Evolutionary conservation across 1,139 yeast species (phyloP), one percentile per base, ranked within the genome.

Genomic region (Zygotorulaspora mrakii): DNA sequence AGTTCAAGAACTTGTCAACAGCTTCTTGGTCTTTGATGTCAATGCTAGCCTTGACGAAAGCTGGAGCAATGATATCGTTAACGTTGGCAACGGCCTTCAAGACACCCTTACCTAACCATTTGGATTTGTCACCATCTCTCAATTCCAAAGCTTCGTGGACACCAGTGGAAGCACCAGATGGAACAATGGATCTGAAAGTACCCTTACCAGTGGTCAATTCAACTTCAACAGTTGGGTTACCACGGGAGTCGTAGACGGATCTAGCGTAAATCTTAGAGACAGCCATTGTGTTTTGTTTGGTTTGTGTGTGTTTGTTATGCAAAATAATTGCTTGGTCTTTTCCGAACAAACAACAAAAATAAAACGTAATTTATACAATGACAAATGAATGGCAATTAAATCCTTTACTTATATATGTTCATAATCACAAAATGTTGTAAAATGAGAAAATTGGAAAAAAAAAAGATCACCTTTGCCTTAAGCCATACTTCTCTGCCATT

Each of bases 101-200:
- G 54, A 88, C 96, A 79, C 95, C 96, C 77, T 88, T 88, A 67
- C 96, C 96, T 61, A 78, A 74, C 96, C 96, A 88, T 71, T 83
- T 82, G 64, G 87, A 69, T 73, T 85, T 82, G 76, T 88, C 96
- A 62, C 83, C 88, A 68, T 88, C 96, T 76, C 96, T 86, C 68
- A 88, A 78, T 76, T 88, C 96, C 55, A 86, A 74, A 59, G 96
- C 96, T 76, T 88, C 96, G 69, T 83, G 91, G 68, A 81, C 68
- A 77, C 95, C 96, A 50, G 96, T 87, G 62, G 95, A 86, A 53
- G 96, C 96, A 71, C 96, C 96, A 53, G 95, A 85, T 67, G 96
- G 96, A 50, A 88, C 96, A 62, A 86, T 86, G 57, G 95, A 77
- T 70, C 95, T 82, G 87, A 84, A 86, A 54, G 76, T 66, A 64